phyloP scores from a whole-genome alignment of 2,329 filamentous ascomycete species.

The Elsinoe necatrix region DNA sequence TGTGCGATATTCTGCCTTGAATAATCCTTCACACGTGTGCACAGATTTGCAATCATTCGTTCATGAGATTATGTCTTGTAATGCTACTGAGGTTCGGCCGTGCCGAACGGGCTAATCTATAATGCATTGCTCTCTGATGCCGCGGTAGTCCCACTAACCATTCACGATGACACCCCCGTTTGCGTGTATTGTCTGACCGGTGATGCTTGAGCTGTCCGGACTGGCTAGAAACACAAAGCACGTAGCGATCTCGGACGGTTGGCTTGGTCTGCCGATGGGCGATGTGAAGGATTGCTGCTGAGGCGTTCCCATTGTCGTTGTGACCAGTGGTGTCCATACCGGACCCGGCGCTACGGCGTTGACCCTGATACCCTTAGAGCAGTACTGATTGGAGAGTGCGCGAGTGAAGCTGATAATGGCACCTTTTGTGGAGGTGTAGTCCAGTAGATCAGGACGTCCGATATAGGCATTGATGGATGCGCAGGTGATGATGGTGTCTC shows the following conservation, averaged over 20 bases:
- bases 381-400: conserved; percentile 65
- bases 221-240: conserved; percentile 75
- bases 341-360: conserved; percentile 59
- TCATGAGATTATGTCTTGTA: not conserved
- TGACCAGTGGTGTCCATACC: conserved; percentile 67
- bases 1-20: not conserved
- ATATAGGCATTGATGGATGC: conserved; percentile 77
- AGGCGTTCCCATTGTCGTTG: conserved; percentile 60
- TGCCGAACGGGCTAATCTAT: too few relatives aligned
- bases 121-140: not conserved
- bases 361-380: conserved; percentile 61
- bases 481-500: conserved; percentile 75
- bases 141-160: conserved; percentile 20
- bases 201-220: conserved; percentile 63
- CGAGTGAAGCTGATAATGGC: conserved; percentile 74
- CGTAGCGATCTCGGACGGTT: conserved; percentile 73
- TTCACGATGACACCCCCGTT: conserved; percentile 53
- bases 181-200: conserved; percentile 61
- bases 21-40: not conserved
- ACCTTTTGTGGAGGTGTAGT: conserved; percentile 74
- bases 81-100: too few relatives aligned
- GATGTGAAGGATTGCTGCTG: conserved; percentile 64
- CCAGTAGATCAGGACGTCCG: conserved; percentile 68
- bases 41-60: not conserved
- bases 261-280: conserved; percentile 68